Evolutionary conservation across 1,284 basidiomycete genomes (phyloP).

Genomic region (Fomitiporia mediterranea): DNA sequence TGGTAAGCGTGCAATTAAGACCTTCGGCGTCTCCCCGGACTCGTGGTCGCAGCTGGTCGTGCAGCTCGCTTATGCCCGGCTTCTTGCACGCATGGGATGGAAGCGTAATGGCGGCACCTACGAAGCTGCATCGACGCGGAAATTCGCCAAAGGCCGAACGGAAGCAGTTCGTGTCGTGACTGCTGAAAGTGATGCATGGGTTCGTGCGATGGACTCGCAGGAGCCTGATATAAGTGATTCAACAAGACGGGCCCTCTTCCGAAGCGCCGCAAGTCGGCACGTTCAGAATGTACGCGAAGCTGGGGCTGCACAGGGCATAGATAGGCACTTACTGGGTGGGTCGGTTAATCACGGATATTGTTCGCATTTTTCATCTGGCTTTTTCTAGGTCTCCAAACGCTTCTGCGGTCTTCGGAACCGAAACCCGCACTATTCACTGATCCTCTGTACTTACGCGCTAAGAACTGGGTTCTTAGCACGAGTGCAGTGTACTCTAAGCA

Average conservation of each 20-base stretch:
- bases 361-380: neutral
- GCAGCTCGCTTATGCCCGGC: slow-evolving; percentile 78
- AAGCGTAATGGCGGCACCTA: slow-evolving; percentile 61
- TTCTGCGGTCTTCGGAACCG: slow-evolving; percentile 56
- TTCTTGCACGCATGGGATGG: slow-evolving; percentile 35
- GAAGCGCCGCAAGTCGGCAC: slow-evolving; percentile 66
- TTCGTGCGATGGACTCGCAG: slow-evolving; percentile 63
- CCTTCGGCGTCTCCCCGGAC: slow-evolving; percentile 80
- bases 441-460: slow-evolving; percentile 61
- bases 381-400: slow-evolving; percentile 58
- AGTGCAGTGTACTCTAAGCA: slow-evolving; percentile 81
- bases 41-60: slow-evolving; percentile 91
- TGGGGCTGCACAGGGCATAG: slow-evolving; percentile 72
- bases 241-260: slow-evolving; percentile 56
- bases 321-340: slow-evolving; percentile 79
- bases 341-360: slow-evolving; percentile 2
- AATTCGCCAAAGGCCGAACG: slow-evolving; percentile 83
- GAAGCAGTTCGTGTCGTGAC: slow-evolving; percentile 83
- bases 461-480: slow-evolving; percentile 77
- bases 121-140: slow-evolving; percentile 83
- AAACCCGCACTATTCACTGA: slow-evolving; percentile 68
- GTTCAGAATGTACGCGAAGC: slow-evolving; percentile 64
- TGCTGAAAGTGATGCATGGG: slow-evolving; percentile 69
- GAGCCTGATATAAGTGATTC: slow-evolving; percentile 32
- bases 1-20: slow-evolving; percentile 86